Evolutionary conservation across 1,284 basidiomycete genomes (phyloP).

Genomic region (Rugosomyces carneus): DNA sequence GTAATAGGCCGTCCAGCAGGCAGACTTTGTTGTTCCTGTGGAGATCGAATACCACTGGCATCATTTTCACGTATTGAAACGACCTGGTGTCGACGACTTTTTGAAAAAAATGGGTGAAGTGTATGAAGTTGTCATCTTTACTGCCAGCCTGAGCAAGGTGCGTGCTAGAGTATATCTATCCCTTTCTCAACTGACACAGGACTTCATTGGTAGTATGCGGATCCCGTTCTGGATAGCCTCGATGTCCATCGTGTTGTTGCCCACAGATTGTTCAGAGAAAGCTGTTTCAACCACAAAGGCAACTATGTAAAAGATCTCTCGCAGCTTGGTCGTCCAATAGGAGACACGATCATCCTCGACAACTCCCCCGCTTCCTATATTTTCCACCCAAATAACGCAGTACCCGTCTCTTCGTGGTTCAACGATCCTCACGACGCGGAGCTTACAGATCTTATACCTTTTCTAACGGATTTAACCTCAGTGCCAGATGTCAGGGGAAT

Average conservation of each 20-base stretch:
- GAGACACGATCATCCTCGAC: constrained; percentile 95
- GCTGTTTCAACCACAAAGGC: constrained; percentile 97
- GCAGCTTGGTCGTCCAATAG: constrained; percentile 89
- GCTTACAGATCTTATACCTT: constrained; percentile 89
- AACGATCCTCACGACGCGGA: constrained; percentile 98
- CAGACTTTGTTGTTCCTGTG: constrained; percentile 97
- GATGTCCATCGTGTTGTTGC: constrained; percentile 88
- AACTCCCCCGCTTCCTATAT: constrained; percentile 99
- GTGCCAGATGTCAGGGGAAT: constrained; percentile 92
- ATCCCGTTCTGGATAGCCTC: constrained; percentile 96
- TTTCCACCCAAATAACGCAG: constrained; percentile 98
- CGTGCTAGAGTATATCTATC: constrained; percentile 7
- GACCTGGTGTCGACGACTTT: constrained; percentile 96
- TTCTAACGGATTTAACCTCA: constrained; percentile 82
- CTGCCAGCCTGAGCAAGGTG: constrained; percentile 94
- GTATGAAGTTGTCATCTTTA: constrained; percentile 98
- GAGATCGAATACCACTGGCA: constrained; percentile 98
- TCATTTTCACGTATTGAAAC: constrained; percentile 98
- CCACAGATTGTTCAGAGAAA: constrained; percentile 95
- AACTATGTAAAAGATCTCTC: constrained; percentile 99
- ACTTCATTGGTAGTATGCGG: constrained; percentile 70
- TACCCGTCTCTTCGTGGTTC: constrained; percentile 99
- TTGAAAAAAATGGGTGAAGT: constrained; percentile 95
- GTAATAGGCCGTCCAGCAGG: constrained; percentile 81
- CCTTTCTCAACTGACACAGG: constrained; percentile 4